A percentile compares a stretch with the other conserved stretches of the same genome.
phyloP scores from a whole-genome alignment of 2,329 filamentous ascomycete genomes.

The Periglandula ipomoeae region DNA sequence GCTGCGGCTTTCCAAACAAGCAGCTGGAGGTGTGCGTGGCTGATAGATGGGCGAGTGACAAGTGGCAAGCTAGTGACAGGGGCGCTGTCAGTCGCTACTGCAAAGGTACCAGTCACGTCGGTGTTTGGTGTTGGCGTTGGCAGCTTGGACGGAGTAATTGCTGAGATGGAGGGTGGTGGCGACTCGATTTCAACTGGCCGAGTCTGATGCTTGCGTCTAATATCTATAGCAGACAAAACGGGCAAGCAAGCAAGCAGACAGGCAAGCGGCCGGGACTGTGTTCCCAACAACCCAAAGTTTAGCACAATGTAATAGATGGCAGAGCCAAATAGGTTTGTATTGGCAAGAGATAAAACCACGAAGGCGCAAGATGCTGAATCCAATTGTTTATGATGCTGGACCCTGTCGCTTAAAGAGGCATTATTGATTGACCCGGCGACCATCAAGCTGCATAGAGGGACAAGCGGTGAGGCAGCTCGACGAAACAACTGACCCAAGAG shows the following conservation, averaged over 20 bases:
- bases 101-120: neutral
- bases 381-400: constrained; percentile 5
- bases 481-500: neutral
- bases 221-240: neutral
- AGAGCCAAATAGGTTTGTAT: neutral
- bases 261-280: too few species aligned
- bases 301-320: neutral
- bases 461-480: constrained; percentile 5
- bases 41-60: constrained; percentile 2
- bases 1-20: neutral
- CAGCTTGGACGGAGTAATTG: neutral
- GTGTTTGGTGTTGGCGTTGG: neutral
- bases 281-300: neutral
- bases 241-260: neutral
- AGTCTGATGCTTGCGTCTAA: neutral
- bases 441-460: neutral
- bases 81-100: neutral
- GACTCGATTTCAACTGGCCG: constrained; percentile 1
- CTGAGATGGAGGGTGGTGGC: constrained; percentile 3
- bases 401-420: neutral
- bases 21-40: neutral
- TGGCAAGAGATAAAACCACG: neutral
- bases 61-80: neutral
- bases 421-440: constrained; percentile 6
- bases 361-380: neutral